These are phyloP conservation scores for Solanum lycopersicoides DNA, from an alignment of 257 asterid species.

Conservation along the genomic window DNA sequence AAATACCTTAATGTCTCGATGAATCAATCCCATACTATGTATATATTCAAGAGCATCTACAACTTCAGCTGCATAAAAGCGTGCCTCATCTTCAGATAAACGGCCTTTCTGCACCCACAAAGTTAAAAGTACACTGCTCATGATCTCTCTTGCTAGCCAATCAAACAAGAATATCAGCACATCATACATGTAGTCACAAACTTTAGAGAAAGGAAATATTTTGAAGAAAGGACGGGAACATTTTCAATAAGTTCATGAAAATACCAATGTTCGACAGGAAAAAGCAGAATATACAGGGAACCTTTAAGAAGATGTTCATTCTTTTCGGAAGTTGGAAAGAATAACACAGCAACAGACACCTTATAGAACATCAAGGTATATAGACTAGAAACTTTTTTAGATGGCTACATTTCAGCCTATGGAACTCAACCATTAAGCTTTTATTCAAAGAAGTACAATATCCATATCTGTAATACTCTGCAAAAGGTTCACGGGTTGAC, in stretches of 20 bases:
- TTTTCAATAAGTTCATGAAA: background rate
- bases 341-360: background rate
- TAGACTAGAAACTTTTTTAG: background rate
- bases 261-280: background rate
- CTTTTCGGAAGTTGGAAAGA: background rate
- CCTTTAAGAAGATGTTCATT: background rate
- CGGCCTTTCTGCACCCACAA: constrained; percentile 76
- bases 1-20: constrained; percentile 92
- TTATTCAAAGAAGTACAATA: background rate
- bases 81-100: constrained; percentile 79
- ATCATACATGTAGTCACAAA: background rate
- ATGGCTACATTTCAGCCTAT: background rate
- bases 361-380: background rate
- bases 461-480: background rate
- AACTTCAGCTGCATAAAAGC: constrained; percentile 94
- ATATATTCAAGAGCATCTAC: constrained; percentile 98
- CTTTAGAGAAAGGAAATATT: background rate
- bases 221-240: background rate
- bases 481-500: background rate
- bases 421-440: background rate
- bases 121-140: background rate
- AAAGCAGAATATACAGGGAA: background rate
- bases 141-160: background rate
- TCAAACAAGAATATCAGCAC: background rate
- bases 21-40: constrained; percentile 93